Evolutionary conservation across 1,139 yeast species (phyloP).

Genomic region (Yamadazyma sp.): DNA sequence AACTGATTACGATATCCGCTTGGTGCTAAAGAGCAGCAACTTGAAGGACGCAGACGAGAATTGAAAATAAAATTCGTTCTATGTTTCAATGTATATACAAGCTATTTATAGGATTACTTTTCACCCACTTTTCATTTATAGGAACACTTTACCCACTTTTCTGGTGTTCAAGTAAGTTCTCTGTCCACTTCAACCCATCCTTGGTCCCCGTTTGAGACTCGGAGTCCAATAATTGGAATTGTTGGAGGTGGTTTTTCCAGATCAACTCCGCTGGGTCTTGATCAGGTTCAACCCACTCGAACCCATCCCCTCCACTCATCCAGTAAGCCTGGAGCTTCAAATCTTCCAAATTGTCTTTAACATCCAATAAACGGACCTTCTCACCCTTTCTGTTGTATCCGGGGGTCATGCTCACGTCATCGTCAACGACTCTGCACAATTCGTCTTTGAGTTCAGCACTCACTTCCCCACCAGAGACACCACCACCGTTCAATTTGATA

Average conservation of each 20-base stretch:
- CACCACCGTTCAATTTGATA: conserved; percentile 48
- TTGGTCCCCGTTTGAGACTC: conserved; percentile 3
- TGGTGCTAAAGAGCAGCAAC: conserved; percentile 39
- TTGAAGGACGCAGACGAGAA: conserved; percentile 2
- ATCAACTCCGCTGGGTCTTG: conserved; percentile 71
- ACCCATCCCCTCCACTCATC: conserved; percentile 75
- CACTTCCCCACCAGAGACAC: conserved; percentile 34
- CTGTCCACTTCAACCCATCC: conserved; percentile 35
- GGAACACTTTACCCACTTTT: background rate
- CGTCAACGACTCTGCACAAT: conserved; percentile 34
- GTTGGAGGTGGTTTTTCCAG: conserved; percentile 46
- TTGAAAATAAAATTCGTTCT: background rate
- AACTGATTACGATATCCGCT: conserved; percentile 44
- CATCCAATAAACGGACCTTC: conserved; percentile 39
- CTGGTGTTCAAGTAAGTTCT: conserved; percentile 24
- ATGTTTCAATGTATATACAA: conserved; percentile 5
- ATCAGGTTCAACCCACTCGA: conserved; percentile 80
- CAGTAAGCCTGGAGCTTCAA: conserved; percentile 70
- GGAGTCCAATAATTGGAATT: conserved; percentile 18
- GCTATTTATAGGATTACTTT: too few species aligned
- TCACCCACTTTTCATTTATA: too few species aligned
- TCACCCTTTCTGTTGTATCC: conserved; percentile 40
- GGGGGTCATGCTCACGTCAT: conserved; percentile 31
- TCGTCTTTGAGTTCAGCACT: conserved; percentile 38
- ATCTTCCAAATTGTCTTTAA: conserved; percentile 51